Base-by-base conservation (phyloP, 345 rosid genomes). In the Punica granatum region DNA sequence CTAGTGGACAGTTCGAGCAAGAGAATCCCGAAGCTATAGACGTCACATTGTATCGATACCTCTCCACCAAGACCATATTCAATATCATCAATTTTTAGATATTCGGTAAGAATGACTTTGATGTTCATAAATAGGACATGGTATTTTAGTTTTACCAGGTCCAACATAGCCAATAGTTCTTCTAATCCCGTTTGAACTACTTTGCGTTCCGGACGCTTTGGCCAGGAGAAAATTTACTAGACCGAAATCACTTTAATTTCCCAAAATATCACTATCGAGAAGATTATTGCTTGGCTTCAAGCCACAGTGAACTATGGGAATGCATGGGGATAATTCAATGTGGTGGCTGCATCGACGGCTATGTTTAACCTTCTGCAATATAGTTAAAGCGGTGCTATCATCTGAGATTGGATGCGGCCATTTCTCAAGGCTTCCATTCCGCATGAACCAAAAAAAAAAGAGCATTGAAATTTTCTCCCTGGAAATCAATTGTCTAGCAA, bases 21-120 rank as follows among this genome's bases (percentile, higher is more conserved):
- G 7, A 74, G 49, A n/a, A 74, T 51, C 8, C 78, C 78, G 51
- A 69, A 74, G 39, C 77, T 74, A 49, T 70, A 74, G 9, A 70
- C 65, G 23, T 70, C 78, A 28, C 71, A 71, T 3, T 25, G n/a
- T 6, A 42, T 75, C 0, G 78, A 70, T 6, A 67, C 68, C 23
- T 8, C 30, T 15, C 58, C 56, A 11, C 60, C 64, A 43, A 70
- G 41, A 5, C 74, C 74, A 51, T 70, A 75, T 13, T 74, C 77
- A 46, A 19, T 46, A 21, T 44, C n/a, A n/a, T n/a, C n/a, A n/a
- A n/a, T n/a, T n/a, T n/a, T n/a, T n/a, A n/a, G n/a, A n/a, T n/a
- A n/a, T n/a, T n/a, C n/a, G n/a, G n/a, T n/a, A n/a, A n/a, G n/a
- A n/a, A n/a, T n/a, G n/a, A n/a, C n/a, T 16, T 44, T 16, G 51